Evolutionary conservation across 164 flowering plant genomes (phyloP).

Genomic region (Santalum album): DNA sequence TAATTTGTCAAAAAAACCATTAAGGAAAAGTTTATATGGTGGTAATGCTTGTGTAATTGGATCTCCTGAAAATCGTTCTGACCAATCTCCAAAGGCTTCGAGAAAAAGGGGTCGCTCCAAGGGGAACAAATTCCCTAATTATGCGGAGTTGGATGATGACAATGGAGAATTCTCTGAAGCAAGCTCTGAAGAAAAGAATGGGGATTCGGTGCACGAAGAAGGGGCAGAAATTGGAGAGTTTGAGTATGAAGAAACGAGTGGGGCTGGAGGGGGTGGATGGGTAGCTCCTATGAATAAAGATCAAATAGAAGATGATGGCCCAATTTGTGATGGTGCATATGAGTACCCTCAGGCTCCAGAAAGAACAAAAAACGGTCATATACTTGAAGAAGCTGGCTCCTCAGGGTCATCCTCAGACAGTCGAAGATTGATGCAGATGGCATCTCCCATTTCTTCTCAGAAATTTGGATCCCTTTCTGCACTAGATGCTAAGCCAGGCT

Average conservation of each 20-base stretch:
- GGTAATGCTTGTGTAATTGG: constrained; percentile 26
- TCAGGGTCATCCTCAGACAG: constrained; percentile 81
- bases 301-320: constrained; percentile 63
- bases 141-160: constrained; percentile 87
- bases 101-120: constrained; percentile 81
- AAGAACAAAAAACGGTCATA: constrained; percentile 25
- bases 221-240: constrained; percentile 79
- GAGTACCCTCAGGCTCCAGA: constrained; percentile 34
- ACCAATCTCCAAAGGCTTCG: constrained; percentile 40
- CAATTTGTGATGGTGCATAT: constrained; percentile 36
- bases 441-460: constrained; percentile 68
- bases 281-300: constrained; percentile 30
- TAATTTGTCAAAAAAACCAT: constrained; percentile 68
- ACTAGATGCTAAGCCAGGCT: constrained; percentile 77
- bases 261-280: constrained; percentile 28
- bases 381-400: constrained; percentile 69
- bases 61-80: constrained; percentile 41
- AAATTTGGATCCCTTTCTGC: constrained; percentile 96
- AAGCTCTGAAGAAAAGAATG: constrained; percentile 76
- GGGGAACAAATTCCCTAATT: constrained; percentile 52
- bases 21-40: constrained; percentile 34
- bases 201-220: constrained; percentile 56
- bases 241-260: constrained; percentile 76
- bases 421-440: constrained; percentile 39
- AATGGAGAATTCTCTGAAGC: constrained; percentile 76